A percentile compares a stretch with the other conserved stretches of the same genome.
These are phyloP conservation scores for Berkeleyomyces rouxiae DNA, from an alignment of 2,329 filamentous ascomycete genomes.

Conservation along the genomic window DNA sequence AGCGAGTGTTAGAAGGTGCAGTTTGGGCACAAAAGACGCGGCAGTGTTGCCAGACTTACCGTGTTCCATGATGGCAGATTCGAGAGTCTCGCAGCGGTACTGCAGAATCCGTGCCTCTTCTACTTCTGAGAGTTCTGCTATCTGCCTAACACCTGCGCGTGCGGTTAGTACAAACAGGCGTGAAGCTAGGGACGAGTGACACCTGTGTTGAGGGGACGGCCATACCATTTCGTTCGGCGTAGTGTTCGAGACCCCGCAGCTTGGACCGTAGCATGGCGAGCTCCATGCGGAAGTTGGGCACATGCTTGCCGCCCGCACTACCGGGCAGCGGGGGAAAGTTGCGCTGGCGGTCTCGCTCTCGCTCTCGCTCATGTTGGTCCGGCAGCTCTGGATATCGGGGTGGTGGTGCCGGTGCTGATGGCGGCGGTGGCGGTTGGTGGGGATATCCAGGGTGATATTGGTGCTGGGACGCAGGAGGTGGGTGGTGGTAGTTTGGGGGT, in stretches of 20 bases:
- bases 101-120: slow-evolving; percentile 41
- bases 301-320: slow-evolving; percentile 16
- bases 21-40: background rate
- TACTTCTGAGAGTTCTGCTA: slow-evolving; percentile 34
- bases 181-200: slow-evolving; percentile 17
- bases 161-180: background rate
- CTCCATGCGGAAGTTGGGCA: slow-evolving; percentile 21
- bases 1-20: background rate
- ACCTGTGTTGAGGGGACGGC: slow-evolving; percentile 13
- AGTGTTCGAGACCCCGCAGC: slow-evolving; percentile 31
- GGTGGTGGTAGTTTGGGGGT: slow-evolving; percentile 1
- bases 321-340: background rate
- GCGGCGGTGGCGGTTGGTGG: background rate
- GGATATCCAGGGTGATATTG: background rate
- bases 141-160: slow-evolving; percentile 12
- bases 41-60: slow-evolving; percentile 22
- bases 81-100: slow-evolving; percentile 42
- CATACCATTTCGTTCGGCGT: slow-evolving; percentile 34
- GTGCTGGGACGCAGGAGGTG: background rate
- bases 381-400: background rate
- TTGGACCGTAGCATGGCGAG: slow-evolving; percentile 40
- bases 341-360: slow-evolving; percentile 30
- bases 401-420: background rate
- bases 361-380: slow-evolving; percentile 19
- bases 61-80: slow-evolving; percentile 32